Percentiles rank a stretch among this genome's conserved stretches.
Evolutionary conservation across 768 basidiomycete species (phyloP).

Genomic region (Lentinula boryana): DNA sequence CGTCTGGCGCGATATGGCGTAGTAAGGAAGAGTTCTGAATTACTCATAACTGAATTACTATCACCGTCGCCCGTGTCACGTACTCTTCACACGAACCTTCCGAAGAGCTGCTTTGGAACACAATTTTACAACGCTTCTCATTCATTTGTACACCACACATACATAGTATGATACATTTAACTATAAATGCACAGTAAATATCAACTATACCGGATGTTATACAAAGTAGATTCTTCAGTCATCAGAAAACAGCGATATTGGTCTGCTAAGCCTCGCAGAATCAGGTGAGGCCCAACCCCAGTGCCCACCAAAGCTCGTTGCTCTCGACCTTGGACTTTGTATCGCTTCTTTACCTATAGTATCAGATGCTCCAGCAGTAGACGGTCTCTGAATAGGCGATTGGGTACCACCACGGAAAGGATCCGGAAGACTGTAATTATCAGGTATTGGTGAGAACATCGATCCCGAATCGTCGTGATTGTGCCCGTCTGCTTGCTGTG

Average conservation of each 20-base stretch:
- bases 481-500: not conserved
- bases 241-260: conserved; percentile 6
- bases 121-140: too few species aligned
- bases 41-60: not conserved
- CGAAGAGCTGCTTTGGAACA: too few species aligned
- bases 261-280: not conserved
- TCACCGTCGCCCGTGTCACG: not conserved
- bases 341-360: not conserved
- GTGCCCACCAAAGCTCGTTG: not conserved
- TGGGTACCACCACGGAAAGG: not conserved
- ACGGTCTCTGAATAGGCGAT: conserved; percentile 1
- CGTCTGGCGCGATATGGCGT: not conserved
- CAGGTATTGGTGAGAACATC: conserved; percentile 4
- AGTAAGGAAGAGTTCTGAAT: not conserved
- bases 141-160: too few species aligned
- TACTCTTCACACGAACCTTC: too few species aligned
- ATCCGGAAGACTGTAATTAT: conserved; percentile 2
- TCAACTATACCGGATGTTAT: too few species aligned
- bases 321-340: not conserved
- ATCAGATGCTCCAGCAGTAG: not conserved
- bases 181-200: too few species aligned
- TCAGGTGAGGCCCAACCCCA: conserved; percentile 6
- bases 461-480: not conserved
- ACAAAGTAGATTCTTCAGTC: not conserved
- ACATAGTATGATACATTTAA: too few species aligned